Evolutionary conservation across 331 rosid genomes (phyloP), one percentile per base, ranked within the genome.

Genomic region (Cydonia oblonga): DNA sequence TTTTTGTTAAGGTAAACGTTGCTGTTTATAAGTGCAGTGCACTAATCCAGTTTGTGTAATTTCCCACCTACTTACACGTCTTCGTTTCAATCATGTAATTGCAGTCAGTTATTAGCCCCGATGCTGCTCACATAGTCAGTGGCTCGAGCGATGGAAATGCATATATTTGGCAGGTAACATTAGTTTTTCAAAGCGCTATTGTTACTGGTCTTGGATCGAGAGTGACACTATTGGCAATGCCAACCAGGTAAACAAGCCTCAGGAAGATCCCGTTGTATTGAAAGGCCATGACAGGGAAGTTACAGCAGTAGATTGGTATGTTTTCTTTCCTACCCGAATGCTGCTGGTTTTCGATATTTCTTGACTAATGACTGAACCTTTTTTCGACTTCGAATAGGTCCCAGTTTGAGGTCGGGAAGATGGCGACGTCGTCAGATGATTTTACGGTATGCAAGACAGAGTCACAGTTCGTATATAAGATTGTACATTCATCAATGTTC

Each of bases 91-190:
- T 73, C 62, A 42, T 78, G 80, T 75, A 74, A 82, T 79, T 82
- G 60, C 93, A 95, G 98, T 72, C 96, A 5, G 85, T 87, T 57
- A 81, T 95, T 75, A 91, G 97, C 70, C 96, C 98, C 9, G 96
- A 95, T 83, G 97, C 96, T 25, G 58, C 85, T 42, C 87, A 83
- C 83, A 80, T 95, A 59, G 87, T 89, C 64, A 77, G 97, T 46
- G 98, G 98, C 82, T 95, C 98, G 68, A 89, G 96, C 49, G 84
- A 87, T 78, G 98, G 89, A 80, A 85, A 83, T 52, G 96, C 91
- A 77, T 85, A 83, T 64, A 82, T 95, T 81, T 95, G 98, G 98
- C 82, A 87, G 98, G 98, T 89, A 56, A 78, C n/a, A 15, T 62
- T 64, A 61, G 52, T 10, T 4, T 52, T 59, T 53, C 26, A 15